Base-by-base conservation (phyloP, 257 asterid genomes). In the Verbena officinalis region DNA sequence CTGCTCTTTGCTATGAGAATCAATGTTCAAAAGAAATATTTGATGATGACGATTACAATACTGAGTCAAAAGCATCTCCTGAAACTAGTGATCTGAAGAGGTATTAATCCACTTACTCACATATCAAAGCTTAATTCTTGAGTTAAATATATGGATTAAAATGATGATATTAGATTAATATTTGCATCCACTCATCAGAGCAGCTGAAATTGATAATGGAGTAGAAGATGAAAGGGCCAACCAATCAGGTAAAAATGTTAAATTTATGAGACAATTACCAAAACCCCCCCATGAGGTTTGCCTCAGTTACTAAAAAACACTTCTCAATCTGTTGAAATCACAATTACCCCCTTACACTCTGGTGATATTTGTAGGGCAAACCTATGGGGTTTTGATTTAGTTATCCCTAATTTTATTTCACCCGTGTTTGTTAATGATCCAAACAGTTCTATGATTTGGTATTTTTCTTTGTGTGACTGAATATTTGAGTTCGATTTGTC, bases 1-100 rank as follows among this genome's bases (percentile, higher is more conserved):
- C 90, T 12, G 91, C 92, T 22, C 97, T 93, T 77, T 93, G 97
- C 80, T 83, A 76, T 44, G 98, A 90, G 73, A 93, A 87, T 62
- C 87, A 86, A 55, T 93, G 98, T 80, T 73, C 96, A 7, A 85
- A 83, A 78, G 94, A 84, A 62, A 68, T 93, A 62, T 81, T 90
- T 64, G 88, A 85, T 20, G 91, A 81, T 2, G 83, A 76, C 62
- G 86, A 81, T 53, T 70, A 44, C 59, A 8, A 17, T 70, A 62
- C 12, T 12, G 77, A 85, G 60, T 56, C 77, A 36, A 67, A 60
- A 68, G 70, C 77, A 34, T 71, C 86, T 64, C 80, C 85, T 16
- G 83, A 54, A 64, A 66, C 61, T 40, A 55, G 55, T 43, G 80
- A 80, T 33, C 78, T 76, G 46, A 75, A 66, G 46, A 87, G 95